Evolutionary conservation across 2,329 filamentous ascomycete species (phyloP), one percentile per base, ranked within the genome.

Genomic region (Colletotrichum lindemuthianum): DNA sequence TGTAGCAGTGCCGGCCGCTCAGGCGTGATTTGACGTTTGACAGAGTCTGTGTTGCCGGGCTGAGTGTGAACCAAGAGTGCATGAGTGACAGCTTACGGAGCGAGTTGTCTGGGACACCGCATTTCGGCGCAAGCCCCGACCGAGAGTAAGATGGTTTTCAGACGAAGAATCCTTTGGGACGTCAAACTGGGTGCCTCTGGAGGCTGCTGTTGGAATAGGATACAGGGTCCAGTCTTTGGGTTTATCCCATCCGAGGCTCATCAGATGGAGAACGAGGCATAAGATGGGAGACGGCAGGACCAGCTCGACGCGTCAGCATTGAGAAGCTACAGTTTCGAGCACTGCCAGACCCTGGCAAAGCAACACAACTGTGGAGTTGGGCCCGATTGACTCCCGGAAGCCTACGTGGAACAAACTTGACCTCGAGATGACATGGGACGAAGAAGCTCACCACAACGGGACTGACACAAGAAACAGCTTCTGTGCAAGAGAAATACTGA

Each of bases 381-480:
- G 9, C 12, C 49, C 15, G 12, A 45, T 36, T 11, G 24, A 59
- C 7, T 44, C 8, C 41, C 11, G 13, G 16, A 56, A 45, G 37
- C 40, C 53, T 36, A 32, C 47, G 43, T 64, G 56, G 54, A 60
- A 60, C 56, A 60, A 15, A 53, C 32, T 41, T n/a, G 43, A 32
- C 32, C 36, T 48, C 55, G n/a, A n/a, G 40, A 33, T 39, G 15
- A 50, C 36, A 64, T 64, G 55, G 55, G 60, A 64, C 16, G 49
- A 64, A 53, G 41, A 43, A n/a, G n/a, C 24, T 33, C n/a, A 51
- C 9, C 15, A 44, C 49, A 54, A 59, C 34, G n/a, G 41, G 58
- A 37, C 37, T 32, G 49, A 13, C 49, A n/a, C 43, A 33, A 49
- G 34, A 36, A 39, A 16, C 37, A 45, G 16, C 13, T 32, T 33